Evolutionary conservation across 2,329 filamentous ascomycete genomes (phyloP).

Genomic region (Fusarium anthophilum): DNA sequence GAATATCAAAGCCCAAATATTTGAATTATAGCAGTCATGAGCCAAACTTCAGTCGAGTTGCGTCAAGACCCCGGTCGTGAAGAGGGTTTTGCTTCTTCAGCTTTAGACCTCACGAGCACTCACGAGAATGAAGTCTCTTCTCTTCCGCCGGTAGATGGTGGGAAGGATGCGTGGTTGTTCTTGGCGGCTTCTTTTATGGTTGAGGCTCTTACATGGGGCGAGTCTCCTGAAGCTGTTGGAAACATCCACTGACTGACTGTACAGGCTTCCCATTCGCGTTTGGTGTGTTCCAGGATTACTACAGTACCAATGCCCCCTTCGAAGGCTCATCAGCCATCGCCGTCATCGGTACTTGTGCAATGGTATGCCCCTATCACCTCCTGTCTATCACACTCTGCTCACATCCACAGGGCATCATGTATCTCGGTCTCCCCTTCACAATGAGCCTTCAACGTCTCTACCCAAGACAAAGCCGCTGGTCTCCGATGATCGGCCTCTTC

Average conservation of each 20-base stretch:
- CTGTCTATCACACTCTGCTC: neutral
- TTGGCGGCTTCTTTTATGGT: conserved; percentile 45
- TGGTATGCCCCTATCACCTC: conserved; percentile 52
- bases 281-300: conserved; percentile 77
- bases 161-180: conserved; percentile 49
- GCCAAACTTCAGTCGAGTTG: neutral
- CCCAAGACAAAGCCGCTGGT: conserved; percentile 52
- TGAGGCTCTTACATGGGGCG: conserved; percentile 50
- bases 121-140: conserved; percentile 1
- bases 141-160: conserved; percentile 45
- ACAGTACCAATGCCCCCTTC: conserved; percentile 68
- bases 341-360: conserved; percentile 71
- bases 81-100: neutral
- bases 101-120: neutral
- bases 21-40: neutral
- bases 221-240: accelerated
- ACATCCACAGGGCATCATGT: conserved; percentile 60
- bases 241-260: accelerated
- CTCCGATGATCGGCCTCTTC: conserved; percentile 56
- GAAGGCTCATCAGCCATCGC: conserved; percentile 63
- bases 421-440: conserved; percentile 51
- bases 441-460: conserved; percentile 40
- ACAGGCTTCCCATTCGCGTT: conserved; percentile 74
- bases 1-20: neutral
- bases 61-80: neutral